Base-by-base conservation (phyloP, 2,329 filamentous ascomycete genomes). In the Orbilia brochopaga region DNA sequence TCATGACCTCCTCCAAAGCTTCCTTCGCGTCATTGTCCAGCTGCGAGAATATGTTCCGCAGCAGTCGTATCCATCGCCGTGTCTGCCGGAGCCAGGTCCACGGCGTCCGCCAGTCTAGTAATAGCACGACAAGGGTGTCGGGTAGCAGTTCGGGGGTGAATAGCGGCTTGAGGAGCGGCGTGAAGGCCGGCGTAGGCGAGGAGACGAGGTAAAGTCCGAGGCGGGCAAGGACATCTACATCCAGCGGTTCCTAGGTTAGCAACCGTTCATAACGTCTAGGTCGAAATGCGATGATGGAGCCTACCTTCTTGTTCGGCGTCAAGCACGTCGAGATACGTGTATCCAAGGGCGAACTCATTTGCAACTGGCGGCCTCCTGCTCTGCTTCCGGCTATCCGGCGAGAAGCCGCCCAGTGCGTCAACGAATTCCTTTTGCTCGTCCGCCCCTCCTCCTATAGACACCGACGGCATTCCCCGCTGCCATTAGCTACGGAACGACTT, bases 31-130 rank as follows among this genome's bases (percentile, higher is more conserved):
- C 88, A 66, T 87, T 83, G 76, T 88, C 88, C 23, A 94, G 84
- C 30, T 87, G 89, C 65, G 88, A 83, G 62, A 93, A 85, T 11
- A 95, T 88, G 15, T 87, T 88, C 69, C 89, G 87, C 75, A 99
- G 82, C 27, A 97, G 84, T 51, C 91, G 85, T 73, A 97, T 87
- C 94, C 94, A 99, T 78, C 90, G 89, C 77, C 91, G 86, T 65
- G 99, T 82, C 80, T 96, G 89, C 69, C 91, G 86, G 78, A 97
- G 85, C 91, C 95, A 99, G 74, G 87, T 83, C 87, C 94, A 96
- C 13, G 94, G 94, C 78, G 94, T 87, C 67, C 90, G 89, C 94
- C 94, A 99, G 81, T 97, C 92, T 48, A 99, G 84, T n/a, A 99
- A 83, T 76, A 99, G 87, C 73, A 96, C 90, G 74, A 97, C 85